A percentile compares a stretch with the other conserved stretches of the same genome.
Evolutionary conservation across 805 yeast genomes (phyloP).

Genomic region (Myxozyma udenii): DNA sequence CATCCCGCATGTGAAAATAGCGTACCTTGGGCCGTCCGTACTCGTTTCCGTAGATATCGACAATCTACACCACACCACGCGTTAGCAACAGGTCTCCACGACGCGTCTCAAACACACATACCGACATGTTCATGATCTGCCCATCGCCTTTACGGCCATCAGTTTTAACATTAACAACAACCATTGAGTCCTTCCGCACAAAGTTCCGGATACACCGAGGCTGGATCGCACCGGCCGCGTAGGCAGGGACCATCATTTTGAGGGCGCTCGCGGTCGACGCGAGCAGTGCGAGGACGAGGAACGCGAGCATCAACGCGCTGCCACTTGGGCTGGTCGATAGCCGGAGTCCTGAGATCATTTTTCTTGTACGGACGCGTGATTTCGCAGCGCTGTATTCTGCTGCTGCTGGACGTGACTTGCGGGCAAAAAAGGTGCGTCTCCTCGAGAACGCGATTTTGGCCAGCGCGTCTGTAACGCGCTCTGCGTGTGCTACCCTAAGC

Average conservation of each 20-base stretch:
- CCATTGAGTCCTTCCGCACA: conserved; percentile 77
- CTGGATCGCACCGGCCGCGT: conserved; percentile 24
- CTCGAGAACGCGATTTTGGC: no score
- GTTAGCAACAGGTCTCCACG: background rate
- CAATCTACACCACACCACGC: conserved; percentile 41
- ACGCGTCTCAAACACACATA: conserved; percentile 20
- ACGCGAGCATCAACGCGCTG: background rate
- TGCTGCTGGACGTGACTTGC: no score
- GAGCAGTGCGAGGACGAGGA: background rate
- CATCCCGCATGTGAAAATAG: background rate
- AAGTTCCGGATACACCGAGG: conserved; percentile 92
- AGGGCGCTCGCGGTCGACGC: conserved; percentile 19
- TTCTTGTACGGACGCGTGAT: no score
- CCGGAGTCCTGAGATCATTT: background rate
- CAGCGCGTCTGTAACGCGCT: no score
- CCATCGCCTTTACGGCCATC: conserved; percentile 83
- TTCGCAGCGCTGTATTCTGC: no score
- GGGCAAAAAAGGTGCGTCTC: no score
- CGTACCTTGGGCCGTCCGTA: conserved; percentile 60
- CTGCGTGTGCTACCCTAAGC: no score
- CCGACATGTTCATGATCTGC: conserved; percentile 62
- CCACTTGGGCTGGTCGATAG: background rate
- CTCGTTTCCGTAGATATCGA: conserved; percentile 82
- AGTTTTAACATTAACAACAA: conserved; percentile 75
- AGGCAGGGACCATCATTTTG: conserved; percentile 25